These are phyloP conservation scores for Pulveroboletus sp. DNA, from an alignment of 768 basidiomycete species.

Conservation along the genomic window DNA sequence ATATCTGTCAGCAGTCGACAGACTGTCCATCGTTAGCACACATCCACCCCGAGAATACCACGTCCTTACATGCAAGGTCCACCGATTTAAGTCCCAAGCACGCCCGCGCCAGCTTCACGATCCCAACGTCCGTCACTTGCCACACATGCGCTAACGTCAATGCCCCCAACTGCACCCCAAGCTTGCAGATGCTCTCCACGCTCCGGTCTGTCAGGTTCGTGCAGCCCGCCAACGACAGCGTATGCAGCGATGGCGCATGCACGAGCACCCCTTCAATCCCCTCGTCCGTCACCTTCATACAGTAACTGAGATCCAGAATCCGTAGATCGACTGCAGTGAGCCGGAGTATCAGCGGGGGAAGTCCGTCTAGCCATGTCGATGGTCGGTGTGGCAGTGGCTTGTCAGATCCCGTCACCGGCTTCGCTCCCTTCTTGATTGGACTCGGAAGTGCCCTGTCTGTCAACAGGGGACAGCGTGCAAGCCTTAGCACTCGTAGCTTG, in stretches of 20 bases:
- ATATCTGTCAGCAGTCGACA: slow-evolving; percentile 82
- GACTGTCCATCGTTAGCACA: slow-evolving; percentile 42
- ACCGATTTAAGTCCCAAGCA: slow-evolving; percentile 76
- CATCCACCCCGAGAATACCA: slow-evolving; percentile 13
- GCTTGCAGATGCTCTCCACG: slow-evolving; percentile 59
- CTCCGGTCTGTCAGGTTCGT: slow-evolving; percentile 64
- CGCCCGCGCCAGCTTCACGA: slow-evolving; percentile 60
- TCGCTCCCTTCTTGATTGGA: slow-evolving; percentile 32
- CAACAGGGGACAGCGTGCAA: slow-evolving; percentile 72
- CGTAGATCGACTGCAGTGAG: slow-evolving; percentile 70
- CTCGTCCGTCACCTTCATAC: slow-evolving; percentile 64
- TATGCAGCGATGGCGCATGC: slow-evolving; percentile 74
- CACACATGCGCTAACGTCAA: slow-evolving; percentile 76
- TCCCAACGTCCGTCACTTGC: slow-evolving; percentile 73
- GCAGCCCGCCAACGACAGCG: slow-evolving; percentile 76
- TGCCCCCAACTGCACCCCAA: slow-evolving; percentile 74
- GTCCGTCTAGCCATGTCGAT: slow-evolving; percentile 52
- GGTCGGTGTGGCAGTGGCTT: slow-evolving; percentile 55
- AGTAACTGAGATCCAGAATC: slow-evolving; percentile 71
- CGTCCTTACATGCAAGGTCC: slow-evolving; percentile 75
- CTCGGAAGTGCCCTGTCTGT: slow-evolving; percentile 80
- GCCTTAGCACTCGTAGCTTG: slow-evolving; percentile 66
- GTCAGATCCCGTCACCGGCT: slow-evolving; percentile 28
- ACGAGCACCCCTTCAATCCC: slow-evolving; percentile 69
- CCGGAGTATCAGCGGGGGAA: slow-evolving; percentile 61